Conservation (phyloP, 768 basidiomycete species). For the Daedaleopsis nitida region DNA sequence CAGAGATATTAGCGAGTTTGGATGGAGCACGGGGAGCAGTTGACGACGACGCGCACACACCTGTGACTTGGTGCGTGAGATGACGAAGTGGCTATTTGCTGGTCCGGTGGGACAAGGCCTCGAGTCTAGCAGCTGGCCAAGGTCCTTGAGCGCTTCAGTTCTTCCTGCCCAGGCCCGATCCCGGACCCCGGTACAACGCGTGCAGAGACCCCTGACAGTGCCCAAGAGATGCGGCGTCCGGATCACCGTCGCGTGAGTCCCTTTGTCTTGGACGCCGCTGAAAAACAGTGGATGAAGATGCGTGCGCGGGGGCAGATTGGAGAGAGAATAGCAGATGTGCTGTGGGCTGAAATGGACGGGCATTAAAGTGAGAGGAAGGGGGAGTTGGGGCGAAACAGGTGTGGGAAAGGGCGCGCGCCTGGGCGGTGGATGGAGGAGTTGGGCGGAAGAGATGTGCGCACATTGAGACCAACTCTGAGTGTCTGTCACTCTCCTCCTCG, state of each 20-base stretch:
- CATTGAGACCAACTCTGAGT: slow-evolving; percentile 21
- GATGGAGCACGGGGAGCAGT: neutral
- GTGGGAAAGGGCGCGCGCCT: slow-evolving; percentile 14
- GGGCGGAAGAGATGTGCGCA: slow-evolving; percentile 11
- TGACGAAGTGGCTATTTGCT: neutral
- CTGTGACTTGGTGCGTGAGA: slow-evolving; percentile 6
- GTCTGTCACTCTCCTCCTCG: slow-evolving; percentile 19
- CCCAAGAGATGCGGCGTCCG: slow-evolving; percentile 2
- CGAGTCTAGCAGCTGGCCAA: neutral
- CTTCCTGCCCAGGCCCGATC: neutral
- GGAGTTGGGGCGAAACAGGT: slow-evolving; percentile 4
- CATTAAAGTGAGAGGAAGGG: neutral
- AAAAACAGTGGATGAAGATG: neutral
- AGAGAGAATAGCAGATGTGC: neutral
- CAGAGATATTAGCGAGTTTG: neutral
- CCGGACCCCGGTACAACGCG: slow-evolving; percentile 9
- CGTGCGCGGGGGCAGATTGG: neutral
- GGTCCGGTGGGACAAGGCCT: neutral
- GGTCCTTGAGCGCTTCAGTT: neutral
- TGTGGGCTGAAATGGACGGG: neutral
- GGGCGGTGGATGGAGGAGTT: slow-evolving; percentile 1
- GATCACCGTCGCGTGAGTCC: neutral
- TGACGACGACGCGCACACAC: neutral
- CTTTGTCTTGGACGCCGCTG: neutral
- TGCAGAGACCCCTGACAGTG: slow-evolving; percentile 7